Conservation (phyloP, 768 basidiomycete genomes). For the Tubosaeta sp. region DNA sequence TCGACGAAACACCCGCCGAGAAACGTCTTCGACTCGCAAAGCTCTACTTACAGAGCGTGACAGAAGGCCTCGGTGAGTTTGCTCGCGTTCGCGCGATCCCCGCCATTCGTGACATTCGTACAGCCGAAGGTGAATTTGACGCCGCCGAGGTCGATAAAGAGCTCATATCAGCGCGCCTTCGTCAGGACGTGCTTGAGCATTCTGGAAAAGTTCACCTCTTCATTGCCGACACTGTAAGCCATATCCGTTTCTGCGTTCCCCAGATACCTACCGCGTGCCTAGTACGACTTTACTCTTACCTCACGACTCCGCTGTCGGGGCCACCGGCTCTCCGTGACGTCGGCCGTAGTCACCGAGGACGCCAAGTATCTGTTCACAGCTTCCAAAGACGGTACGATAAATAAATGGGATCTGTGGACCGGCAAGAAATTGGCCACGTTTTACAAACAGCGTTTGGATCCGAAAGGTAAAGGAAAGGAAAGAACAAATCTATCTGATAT, state of each 20-base stretch:
- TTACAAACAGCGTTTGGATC: constrained; percentile 51
- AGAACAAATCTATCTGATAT: constrained; percentile 45
- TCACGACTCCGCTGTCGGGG: constrained; percentile 60
- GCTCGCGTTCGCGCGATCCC: neutral
- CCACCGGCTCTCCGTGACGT: constrained; percentile 78
- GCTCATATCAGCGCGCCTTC: constrained; percentile 82
- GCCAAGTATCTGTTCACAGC: constrained; percentile 78
- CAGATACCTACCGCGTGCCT: neutral
- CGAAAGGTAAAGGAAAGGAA: constrained; percentile 54
- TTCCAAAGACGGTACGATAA: constrained; percentile 87
- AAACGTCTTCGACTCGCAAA: constrained; percentile 90
- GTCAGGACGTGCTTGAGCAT: constrained; percentile 88
- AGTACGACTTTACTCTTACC: constrained; percentile 53
- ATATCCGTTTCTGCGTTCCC: neutral
- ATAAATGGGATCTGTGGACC: constrained; percentile 74
- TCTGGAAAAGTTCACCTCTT: constrained; percentile 84
- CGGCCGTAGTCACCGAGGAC: constrained; percentile 72
- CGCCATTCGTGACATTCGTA: neutral
- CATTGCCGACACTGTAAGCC: constrained; percentile 65
- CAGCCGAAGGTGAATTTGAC: constrained; percentile 86
- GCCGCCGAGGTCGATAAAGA: constrained; percentile 95
- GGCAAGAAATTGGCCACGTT: constrained; percentile 58
- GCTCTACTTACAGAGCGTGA: constrained; percentile 82
- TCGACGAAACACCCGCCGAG: constrained; percentile 87
- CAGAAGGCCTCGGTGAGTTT: constrained; percentile 62